These are phyloP conservation scores for Entomortierella beljakovae DNA, from an alignment of 192 early-diverging fungal genomes.

Conservation along the genomic window DNA sequence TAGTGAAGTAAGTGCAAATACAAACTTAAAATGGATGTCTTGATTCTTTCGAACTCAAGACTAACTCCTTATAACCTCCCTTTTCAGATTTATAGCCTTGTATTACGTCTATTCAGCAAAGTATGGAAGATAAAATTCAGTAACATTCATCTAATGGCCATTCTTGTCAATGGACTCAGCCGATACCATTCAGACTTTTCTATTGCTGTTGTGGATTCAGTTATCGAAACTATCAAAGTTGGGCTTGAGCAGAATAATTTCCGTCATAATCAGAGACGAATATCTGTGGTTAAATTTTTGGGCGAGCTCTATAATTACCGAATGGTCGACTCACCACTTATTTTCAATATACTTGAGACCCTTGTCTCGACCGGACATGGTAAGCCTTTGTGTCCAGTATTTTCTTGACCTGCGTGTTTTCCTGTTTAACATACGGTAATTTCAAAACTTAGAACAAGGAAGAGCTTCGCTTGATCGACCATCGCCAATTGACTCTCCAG, in stretches of 20 bases:
- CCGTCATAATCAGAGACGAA: constrained; percentile 91
- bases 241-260: constrained; percentile 95
- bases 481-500: constrained; percentile 78
- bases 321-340: constrained; percentile 80
- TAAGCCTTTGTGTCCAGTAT: constrained; percentile 31
- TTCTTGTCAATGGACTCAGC: constrained; percentile 80
- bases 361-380: constrained; percentile 89
- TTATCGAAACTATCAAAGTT: constrained; percentile 88
- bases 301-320: constrained; percentile 94
- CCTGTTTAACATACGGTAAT: too few relatives aligned
- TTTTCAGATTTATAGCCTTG: constrained; percentile 62
- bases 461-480: constrained; percentile 64
- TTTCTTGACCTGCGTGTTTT: not conserved
- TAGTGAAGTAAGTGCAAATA: constrained; percentile 44
- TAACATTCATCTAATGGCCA: constrained; percentile 87
- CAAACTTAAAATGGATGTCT: not conserved
- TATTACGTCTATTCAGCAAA: constrained; percentile 87
- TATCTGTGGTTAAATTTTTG: constrained; percentile 84
- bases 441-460: constrained; percentile 66
- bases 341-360: constrained; percentile 90
- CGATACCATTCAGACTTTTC: constrained; percentile 90
- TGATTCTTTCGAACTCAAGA: not conserved
- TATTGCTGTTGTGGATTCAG: constrained; percentile 85
- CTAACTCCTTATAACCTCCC: not conserved
- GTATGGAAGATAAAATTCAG: constrained; percentile 94